These are phyloP conservation scores for Pisolithus sp. DNA, from an alignment of 768 basidiomycete species.

Conservation along the genomic window DNA sequence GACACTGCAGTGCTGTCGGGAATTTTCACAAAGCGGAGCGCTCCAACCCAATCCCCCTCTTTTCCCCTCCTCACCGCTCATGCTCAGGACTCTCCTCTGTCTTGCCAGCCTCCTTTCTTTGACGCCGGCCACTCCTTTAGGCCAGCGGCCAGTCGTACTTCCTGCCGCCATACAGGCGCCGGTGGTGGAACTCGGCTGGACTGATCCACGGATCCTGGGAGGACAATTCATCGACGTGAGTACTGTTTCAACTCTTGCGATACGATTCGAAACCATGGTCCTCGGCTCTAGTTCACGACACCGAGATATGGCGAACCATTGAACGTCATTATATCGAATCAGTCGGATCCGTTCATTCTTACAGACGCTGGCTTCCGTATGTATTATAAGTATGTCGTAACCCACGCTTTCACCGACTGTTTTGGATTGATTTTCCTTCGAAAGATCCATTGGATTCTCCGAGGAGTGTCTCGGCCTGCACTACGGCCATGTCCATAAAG, in stretches of 20 bases:
- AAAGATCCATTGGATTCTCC: slow-evolving; percentile 74
- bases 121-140: slow-evolving; percentile 1
- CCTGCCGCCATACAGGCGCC: slow-evolving; percentile 8
- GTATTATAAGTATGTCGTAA: slow-evolving; percentile 54
- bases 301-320: slow-evolving; percentile 69
- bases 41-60: neutral
- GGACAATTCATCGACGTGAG: slow-evolving; percentile 74
- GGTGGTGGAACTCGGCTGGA: slow-evolving; percentile 36
- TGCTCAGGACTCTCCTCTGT: neutral
- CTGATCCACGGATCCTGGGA: slow-evolving; percentile 68
- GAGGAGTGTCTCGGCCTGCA: slow-evolving; percentile 79
- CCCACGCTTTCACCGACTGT: neutral
- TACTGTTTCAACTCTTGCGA: neutral
- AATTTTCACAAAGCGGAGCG: neutral
- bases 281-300: slow-evolving; percentile 51
- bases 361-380: slow-evolving; percentile 63
- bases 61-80: neutral
- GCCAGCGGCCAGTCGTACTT: slow-evolving; percentile 9
- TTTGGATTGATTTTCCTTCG: neutral
- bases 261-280: neutral
- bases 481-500: slow-evolving; percentile 66
- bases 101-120: slow-evolving; percentile 3
- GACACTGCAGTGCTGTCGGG: neutral
- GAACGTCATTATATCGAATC: slow-evolving; percentile 75
- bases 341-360: slow-evolving; percentile 74